phyloP scores from a whole-genome alignment of 2,329 filamentous ascomycete species.

The Scytalidium lignicola region DNA sequence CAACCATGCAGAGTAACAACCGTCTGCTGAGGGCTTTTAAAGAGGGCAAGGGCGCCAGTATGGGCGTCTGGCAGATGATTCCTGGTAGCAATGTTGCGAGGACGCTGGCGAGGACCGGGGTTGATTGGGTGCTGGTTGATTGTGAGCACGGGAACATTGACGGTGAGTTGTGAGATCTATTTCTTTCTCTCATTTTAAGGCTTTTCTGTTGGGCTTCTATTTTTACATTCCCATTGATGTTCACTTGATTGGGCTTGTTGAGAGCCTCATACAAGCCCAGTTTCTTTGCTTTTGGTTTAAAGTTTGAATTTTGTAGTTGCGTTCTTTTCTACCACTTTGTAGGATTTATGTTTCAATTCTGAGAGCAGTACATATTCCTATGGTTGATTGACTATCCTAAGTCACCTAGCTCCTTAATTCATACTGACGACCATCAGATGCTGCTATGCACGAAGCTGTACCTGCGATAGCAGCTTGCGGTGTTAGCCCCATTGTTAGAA shows the following conservation, averaged over 20 bases:
- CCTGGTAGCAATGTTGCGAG: constrained; percentile 56
- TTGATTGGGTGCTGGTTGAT: constrained; percentile 63
- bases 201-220: too few species aligned
- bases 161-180: constrained; percentile 29
- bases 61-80: constrained; percentile 59
- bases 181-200: background rate
- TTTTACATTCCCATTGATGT: too few species aligned
- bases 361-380: too few species aligned
- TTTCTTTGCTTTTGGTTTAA: too few species aligned
- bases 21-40: constrained; percentile 44
- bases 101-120: constrained; percentile 53
- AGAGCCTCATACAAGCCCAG: too few species aligned
- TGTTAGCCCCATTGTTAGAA: constrained; percentile 49
- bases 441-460: constrained; percentile 53
- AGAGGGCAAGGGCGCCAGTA: constrained; percentile 38
- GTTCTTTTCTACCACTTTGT: too few species aligned
- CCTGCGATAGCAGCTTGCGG: constrained; percentile 50
- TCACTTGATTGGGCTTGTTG: too few species aligned
- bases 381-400: too few species aligned
- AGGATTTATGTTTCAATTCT: too few species aligned
- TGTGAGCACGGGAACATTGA: constrained; percentile 54
- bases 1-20: constrained; percentile 33
- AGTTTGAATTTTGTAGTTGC: too few species aligned
- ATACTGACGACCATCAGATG: constrained; percentile 31
- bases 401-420: background rate